Percentiles rank a stretch among this genome's conserved stretches.
Evolutionary conservation across 371 early-diverging fungal genomes (phyloP).

Genomic region (Dichotomocladium elegans): DNA sequence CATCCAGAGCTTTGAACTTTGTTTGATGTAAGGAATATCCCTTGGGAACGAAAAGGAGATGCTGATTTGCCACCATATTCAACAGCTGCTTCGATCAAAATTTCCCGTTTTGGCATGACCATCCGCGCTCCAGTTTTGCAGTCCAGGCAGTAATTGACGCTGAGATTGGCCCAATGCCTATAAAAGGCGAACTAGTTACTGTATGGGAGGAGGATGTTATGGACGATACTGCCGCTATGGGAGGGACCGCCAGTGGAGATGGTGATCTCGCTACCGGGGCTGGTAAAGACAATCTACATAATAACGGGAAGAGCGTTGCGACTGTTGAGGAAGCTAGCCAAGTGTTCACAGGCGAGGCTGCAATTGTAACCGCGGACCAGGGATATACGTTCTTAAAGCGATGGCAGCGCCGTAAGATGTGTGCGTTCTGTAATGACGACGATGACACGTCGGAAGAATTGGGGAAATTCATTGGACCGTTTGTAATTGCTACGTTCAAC

Average conservation of each 20-base stretch:
- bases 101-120: constrained; percentile 74
- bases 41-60: too few relatives aligned
- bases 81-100: constrained; percentile 69
- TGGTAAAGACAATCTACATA: neutral
- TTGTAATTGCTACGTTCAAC: constrained; percentile 36
- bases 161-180: constrained; percentile 44
- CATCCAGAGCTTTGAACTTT: constrained; percentile 70
- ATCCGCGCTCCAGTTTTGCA: constrained; percentile 77
- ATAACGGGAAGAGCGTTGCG: neutral
- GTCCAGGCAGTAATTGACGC: constrained; percentile 62
- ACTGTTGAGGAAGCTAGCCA: constrained; percentile 27
- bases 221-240: constrained; percentile 18
- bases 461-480: constrained; percentile 60
- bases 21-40: constrained; percentile 37
- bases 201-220: constrained; percentile 62
- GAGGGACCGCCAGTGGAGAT: too few relatives aligned
- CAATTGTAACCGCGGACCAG: constrained; percentile 34
- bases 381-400: constrained; percentile 45
- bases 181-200: constrained; percentile 58
- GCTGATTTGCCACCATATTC: neutral
- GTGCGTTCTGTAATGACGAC: constrained; percentile 76
- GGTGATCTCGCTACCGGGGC: neutral
- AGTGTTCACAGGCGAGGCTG: constrained; percentile 26
- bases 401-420: constrained; percentile 57
- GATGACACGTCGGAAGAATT: constrained; percentile 54